Conservation (phyloP, 306 rosid genomes). For the Trifolium repens region DNA sequence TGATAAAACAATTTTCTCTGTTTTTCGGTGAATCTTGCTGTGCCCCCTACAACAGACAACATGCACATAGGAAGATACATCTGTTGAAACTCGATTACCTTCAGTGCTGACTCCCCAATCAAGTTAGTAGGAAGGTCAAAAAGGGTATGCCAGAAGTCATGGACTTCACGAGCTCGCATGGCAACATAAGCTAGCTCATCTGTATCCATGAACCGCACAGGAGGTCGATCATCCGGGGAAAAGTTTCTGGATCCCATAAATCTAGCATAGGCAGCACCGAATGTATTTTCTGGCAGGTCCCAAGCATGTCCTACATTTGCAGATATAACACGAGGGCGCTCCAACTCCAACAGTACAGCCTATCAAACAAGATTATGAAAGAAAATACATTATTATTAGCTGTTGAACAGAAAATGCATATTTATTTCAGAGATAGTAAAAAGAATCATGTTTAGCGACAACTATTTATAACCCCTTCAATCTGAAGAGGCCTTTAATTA, state of each 20-base stretch:
- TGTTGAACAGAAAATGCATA: neutral
- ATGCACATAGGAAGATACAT: conserved; percentile 90
- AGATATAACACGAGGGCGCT: conserved; percentile 75
- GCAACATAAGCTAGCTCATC: conserved; percentile 82
- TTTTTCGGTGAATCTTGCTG: conserved; percentile 69
- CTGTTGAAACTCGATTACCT: conserved; percentile 87
- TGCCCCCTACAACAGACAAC: conserved; percentile 74
- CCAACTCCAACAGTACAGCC: conserved; percentile 74
- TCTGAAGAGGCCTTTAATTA: neutral
- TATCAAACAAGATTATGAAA: conserved; percentile 41
- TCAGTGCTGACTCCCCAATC: conserved; percentile 89
- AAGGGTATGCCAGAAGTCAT: conserved; percentile 94
- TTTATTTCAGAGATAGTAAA: neutral
- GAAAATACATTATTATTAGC: conserved; percentile 23
- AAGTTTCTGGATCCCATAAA: conserved; percentile 98
- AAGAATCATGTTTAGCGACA: neutral
- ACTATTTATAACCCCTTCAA: neutral
- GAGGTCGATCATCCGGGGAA: conserved; percentile 93
- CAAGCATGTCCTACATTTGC: conserved; percentile 81
- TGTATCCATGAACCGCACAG: conserved; percentile 89
- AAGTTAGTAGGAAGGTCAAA: conserved; percentile 86
- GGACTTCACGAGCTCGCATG: conserved; percentile 93
- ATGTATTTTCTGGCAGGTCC: conserved; percentile 82
- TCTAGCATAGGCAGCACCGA: conserved; percentile 89
- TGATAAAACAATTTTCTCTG: conserved; percentile 83